Evolutionary conservation across 2,329 filamentous ascomycete genomes (phyloP).

Genomic region (Beauveria brongniartii): DNA sequence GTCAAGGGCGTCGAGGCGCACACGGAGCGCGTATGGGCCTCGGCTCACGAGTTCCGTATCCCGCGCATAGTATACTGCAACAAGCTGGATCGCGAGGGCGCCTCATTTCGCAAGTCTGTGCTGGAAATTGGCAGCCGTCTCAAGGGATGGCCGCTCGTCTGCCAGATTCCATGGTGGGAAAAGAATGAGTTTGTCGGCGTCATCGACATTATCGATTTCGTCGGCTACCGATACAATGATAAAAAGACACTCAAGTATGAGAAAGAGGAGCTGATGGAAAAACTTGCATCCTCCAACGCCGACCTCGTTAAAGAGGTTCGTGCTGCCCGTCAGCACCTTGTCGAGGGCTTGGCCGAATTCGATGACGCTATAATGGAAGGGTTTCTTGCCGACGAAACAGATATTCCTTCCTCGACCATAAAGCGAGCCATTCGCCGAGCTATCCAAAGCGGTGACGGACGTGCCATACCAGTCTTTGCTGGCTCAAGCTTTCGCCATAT

Average conservation of each 20-base stretch:
- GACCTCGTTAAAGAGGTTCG: slow-evolving; percentile 60
- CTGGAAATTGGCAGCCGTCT: slow-evolving; percentile 76
- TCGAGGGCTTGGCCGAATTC: slow-evolving; percentile 80
- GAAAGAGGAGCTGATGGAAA: slow-evolving; percentile 23
- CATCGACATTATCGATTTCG: slow-evolving; percentile 70
- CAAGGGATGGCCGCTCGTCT: slow-evolving; percentile 79
- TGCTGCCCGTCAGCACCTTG: slow-evolving; percentile 64
- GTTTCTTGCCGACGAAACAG: slow-evolving; percentile 70
- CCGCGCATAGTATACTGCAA: slow-evolving; percentile 73
- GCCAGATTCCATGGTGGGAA: slow-evolving; percentile 92
- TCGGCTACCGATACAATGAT: slow-evolving; percentile 62
- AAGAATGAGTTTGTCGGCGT: slow-evolving; percentile 74
- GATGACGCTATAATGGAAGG: slow-evolving; percentile 80
- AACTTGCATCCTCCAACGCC: slow-evolving; percentile 37
- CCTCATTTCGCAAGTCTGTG: slow-evolving; percentile 74
- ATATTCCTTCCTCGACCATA: slow-evolving; percentile 61
- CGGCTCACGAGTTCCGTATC: slow-evolving; percentile 77
- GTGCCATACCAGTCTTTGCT: slow-evolving; percentile 78
- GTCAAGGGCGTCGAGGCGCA: slow-evolving; percentile 94
- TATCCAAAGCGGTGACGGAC: slow-evolving; percentile 59
- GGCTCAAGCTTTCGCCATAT: slow-evolving; percentile 92
- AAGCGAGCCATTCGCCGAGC: slow-evolving; percentile 66
- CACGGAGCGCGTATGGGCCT: slow-evolving; percentile 92
- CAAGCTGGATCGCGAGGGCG: slow-evolving; percentile 70
- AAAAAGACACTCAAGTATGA: slow-evolving; percentile 30